Conservation (phyloP, 2,329 filamentous ascomycete species). For the Calcarisporium arbuscula region DNA sequence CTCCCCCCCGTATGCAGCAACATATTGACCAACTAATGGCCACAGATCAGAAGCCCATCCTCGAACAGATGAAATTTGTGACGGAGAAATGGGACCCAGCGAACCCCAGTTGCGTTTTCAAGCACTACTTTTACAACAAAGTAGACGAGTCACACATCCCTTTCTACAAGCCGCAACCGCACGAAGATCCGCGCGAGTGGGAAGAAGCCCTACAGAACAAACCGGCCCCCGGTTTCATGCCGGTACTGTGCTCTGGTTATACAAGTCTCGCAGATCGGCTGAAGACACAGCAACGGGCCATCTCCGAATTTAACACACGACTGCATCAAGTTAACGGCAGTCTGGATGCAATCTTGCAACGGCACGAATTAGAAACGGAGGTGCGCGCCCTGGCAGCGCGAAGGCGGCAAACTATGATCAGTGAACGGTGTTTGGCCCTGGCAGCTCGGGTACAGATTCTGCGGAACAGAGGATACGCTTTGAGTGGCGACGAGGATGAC, state of each 20-base stretch:
- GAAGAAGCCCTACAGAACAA: conserved; percentile 78
- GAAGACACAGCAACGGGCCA: conserved; percentile 62
- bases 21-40: conserved; percentile 5
- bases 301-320: conserved; percentile 62
- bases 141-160: conserved; percentile 69
- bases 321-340: conserved; percentile 75
- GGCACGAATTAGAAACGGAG: conserved; percentile 70
- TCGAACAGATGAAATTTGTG: conserved; percentile 66
- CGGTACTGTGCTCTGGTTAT: conserved; percentile 70
- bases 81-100: conserved; percentile 68
- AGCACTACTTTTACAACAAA: conserved; percentile 83
- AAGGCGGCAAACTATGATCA: conserved; percentile 65
- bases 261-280: conserved; percentile 65
- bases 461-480: conserved; percentile 72
- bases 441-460: conserved; percentile 76
- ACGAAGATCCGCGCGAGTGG: conserved; percentile 74
- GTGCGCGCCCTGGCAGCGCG: conserved; percentile 68
- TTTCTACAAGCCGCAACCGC: conserved; percentile 63
- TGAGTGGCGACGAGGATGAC: conserved; percentile 74
- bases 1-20: conserved; percentile 1
- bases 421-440: conserved; percentile 65
- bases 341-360: conserved; percentile 64
- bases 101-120: conserved; percentile 65
- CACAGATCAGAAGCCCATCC: conserved; percentile 60
- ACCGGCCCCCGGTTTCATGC: conserved; percentile 69